phyloP scores from a whole-genome alignment of 768 basidiomycete species.

The Hortiboletus flavorubellus region DNA sequence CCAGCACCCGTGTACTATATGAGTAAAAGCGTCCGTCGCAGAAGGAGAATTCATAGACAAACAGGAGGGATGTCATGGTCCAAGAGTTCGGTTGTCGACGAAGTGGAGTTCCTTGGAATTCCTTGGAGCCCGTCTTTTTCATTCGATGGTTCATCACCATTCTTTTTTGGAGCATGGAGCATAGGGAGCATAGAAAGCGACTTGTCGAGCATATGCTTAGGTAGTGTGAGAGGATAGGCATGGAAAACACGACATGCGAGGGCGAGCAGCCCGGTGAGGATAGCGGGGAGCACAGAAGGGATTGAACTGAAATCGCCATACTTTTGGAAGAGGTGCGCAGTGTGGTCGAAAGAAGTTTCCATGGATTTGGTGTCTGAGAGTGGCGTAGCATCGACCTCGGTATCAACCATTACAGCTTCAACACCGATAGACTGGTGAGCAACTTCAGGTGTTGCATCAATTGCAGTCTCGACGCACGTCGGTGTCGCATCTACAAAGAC shows the following conservation, averaged over 20 bases:
- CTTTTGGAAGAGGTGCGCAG: slow-evolving; percentile 19
- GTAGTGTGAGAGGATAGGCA: slow-evolving; percentile 48
- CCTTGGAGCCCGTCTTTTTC: slow-evolving; percentile 31
- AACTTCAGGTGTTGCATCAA: slow-evolving; percentile 42
- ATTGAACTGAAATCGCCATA: slow-evolving; percentile 31
- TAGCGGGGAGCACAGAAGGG: slow-evolving; percentile 27
- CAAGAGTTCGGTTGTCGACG: slow-evolving; percentile 27
- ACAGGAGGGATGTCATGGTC: slow-evolving; percentile 41
- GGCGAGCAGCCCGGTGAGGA: slow-evolving; percentile 39
- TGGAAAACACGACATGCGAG: slow-evolving; percentile 48
- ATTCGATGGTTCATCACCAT: slow-evolving; percentile 26
- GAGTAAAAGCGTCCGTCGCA: slow-evolving; percentile 37
- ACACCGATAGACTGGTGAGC: slow-evolving; percentile 34
- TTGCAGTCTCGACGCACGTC: slow-evolving; percentile 38
- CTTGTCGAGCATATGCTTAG: slow-evolving; percentile 39
- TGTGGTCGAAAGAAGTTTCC: slow-evolving; percentile 24
- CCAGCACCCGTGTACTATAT: slow-evolving; percentile 44
- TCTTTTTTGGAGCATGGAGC: slow-evolving; percentile 29
- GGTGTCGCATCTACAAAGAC: slow-evolving; percentile 55
- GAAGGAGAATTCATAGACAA: slow-evolving; percentile 47
- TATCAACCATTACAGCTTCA: slow-evolving; percentile 24
- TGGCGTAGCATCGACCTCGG: slow-evolving; percentile 34
- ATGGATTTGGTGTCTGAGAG: slow-evolving; percentile 18
- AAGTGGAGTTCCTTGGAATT: slow-evolving; percentile 20
- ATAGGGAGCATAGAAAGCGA: slow-evolving; percentile 35